Evolutionary conservation across 805 yeast genomes (phyloP), one percentile per base, ranked within the genome.

Genomic region (Spathaspora girioi): DNA sequence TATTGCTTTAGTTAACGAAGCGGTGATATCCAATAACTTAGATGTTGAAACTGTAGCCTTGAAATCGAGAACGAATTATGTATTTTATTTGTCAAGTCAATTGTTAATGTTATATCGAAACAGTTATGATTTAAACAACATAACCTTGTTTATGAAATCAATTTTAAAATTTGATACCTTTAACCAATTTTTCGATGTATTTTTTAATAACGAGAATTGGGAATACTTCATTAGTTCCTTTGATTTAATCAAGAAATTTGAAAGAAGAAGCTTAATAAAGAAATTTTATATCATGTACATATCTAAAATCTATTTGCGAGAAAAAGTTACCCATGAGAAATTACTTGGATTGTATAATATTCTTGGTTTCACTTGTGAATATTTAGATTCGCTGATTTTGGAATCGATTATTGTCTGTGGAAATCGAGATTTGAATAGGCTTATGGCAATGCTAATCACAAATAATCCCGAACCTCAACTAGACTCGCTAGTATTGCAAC

Each of bases 1-100:
- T 10, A 67, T 60, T 43, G 50, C 70, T 1, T 48, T 65, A 12
- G 53, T 64, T 14, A 62, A 60, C 32, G 75, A 71, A 50, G 54
- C 58, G 5, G 46, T 40, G 19, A 4, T 45, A 14, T 31, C 41
- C 8, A 27, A 20, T 20, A 53, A 49, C 18, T 38, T 60, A 27
- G 54, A 51, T 3, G 48, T 46, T 23, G 46, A 48, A 10, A 32
- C 50, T 29, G 45, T 47, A 17, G 48, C 49, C 5, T 54, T 62
- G 7, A 31, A 17, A 15, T 53, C 56, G 40, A 47, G 66, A 38
- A 59, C 57, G 12, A 51, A 58, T 5, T 69, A 68, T 51, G 51
- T 57, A 19, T 50, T 43, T 0, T 70, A 44, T 51, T 54, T 70
- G 40, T 42, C 55, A 32, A 40, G 27, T 5, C 61, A 59, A 31